Evolutionary conservation across 139 green algal species (phyloP).

Genomic region (Chlorella sp.): DNA sequence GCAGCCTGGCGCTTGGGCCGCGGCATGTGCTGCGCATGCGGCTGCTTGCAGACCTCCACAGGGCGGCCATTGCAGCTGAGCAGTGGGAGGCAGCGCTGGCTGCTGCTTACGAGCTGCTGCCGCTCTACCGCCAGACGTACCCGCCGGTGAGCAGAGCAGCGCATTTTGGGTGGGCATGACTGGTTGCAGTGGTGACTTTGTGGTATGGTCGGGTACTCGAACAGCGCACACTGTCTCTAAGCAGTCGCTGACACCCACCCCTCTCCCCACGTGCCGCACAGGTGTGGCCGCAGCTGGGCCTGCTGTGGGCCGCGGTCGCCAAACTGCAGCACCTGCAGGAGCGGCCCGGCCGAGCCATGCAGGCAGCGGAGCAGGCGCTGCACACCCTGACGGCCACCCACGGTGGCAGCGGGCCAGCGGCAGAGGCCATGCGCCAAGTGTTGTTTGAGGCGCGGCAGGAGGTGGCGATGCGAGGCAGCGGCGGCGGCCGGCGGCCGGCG

Average conservation of each 20-base stretch:
- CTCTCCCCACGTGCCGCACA: background rate
- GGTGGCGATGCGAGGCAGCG: no score
- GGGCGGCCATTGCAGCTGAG: conserved; percentile 44
- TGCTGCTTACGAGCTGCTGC: conserved; percentile 38
- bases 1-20: conserved; percentile 7
- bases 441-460: background rate
- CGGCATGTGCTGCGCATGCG: conserved; percentile 48
- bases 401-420: background rate
- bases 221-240: no score
- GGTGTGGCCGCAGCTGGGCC: conserved; percentile 47
- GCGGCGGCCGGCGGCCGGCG: no score
- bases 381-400: conserved; percentile 48
- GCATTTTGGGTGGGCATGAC: no score
- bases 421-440: conserved; percentile 26
- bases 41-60: conserved; percentile 46
- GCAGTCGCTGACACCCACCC: no score
- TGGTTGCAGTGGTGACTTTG: no score
- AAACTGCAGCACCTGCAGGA: conserved; percentile 42
- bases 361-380: conserved; percentile 34
- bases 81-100: conserved; percentile 53
- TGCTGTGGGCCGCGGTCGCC: conserved; percentile 39
- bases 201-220: no score
- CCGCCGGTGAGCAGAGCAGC: conserved; percentile 47
- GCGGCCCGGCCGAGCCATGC: conserved; percentile 28
- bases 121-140: conserved; percentile 60